A percentile compares a stretch with the other conserved stretches of the same genome.
Evolutionary conservation across 73 alveolate species (phyloP).

Genomic region (Breviolum minutum): DNA sequence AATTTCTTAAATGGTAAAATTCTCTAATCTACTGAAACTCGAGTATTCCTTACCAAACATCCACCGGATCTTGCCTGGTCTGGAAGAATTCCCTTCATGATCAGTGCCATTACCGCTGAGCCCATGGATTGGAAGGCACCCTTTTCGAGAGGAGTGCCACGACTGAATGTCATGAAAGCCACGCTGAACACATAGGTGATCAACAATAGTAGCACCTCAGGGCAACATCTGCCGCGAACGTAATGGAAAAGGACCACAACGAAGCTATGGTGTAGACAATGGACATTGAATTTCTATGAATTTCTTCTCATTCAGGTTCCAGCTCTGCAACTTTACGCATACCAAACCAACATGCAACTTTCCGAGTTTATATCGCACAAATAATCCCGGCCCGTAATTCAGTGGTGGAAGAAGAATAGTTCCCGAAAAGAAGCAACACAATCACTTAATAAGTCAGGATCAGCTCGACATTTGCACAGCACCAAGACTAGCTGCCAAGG

Average conservation of each 20-base stretch:
- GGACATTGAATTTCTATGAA: no score
- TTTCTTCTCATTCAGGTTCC: no score
- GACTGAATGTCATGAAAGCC: conserved; percentile 74
- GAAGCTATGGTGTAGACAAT: background rate
- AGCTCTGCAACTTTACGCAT: background rate
- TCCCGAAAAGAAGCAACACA: no score
- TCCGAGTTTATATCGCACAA: background rate
- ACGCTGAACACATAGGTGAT: conserved; percentile 82
- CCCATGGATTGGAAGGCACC: conserved; percentile 12
- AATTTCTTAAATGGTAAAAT: background rate
- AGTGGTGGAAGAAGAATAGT: no score
- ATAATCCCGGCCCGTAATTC: no score
- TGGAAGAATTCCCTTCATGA: conserved; percentile 40
- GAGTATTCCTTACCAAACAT: background rate
- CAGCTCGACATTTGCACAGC: background rate
- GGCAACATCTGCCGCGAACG: background rate
- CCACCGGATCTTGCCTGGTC: conserved; percentile 13
- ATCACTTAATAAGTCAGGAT: background rate
- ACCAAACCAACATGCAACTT: background rate
- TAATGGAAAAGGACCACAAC: background rate
- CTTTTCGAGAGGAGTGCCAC: conserved; percentile 9
- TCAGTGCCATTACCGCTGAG: background rate
- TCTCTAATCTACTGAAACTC: background rate
- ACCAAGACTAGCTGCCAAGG: background rate
- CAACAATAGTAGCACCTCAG: conserved; percentile 34